phyloP scores from a whole-genome alignment of 176 grass and related monocot genomes.

The Calamus simplicifolius region DNA sequence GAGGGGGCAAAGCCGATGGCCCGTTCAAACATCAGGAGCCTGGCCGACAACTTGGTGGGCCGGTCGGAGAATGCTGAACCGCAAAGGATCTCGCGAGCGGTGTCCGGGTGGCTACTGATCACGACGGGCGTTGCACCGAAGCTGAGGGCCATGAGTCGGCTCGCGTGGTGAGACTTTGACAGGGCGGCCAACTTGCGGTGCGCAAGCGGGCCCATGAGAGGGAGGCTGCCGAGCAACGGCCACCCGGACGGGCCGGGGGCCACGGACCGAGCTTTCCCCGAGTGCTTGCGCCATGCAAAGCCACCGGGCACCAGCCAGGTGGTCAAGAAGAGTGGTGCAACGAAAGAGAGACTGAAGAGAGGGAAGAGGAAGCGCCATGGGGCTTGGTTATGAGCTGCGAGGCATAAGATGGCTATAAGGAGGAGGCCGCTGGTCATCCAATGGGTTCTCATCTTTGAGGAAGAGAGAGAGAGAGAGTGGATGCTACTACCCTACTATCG shows the following conservation, averaged over 20 bases:
- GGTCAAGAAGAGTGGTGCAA: background rate
- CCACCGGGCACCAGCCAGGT: constrained; percentile 10
- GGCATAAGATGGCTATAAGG: constrained; percentile 5
- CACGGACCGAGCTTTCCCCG: no score
- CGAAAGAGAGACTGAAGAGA: constrained; percentile 5
- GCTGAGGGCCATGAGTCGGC: constrained; percentile 29
- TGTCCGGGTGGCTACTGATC: constrained; percentile 31
- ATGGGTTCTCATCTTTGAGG: constrained; percentile 14
- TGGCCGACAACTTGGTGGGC: constrained; percentile 9
- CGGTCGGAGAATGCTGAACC: constrained; percentile 19
- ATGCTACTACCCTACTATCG: no score
- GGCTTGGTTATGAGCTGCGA: constrained; percentile 5
- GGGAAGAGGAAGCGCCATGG: constrained; percentile 5
- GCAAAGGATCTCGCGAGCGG: constrained; percentile 28
- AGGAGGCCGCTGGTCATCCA: constrained; percentile 3
- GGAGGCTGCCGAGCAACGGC: constrained; percentile 29
- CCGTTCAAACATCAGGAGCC: constrained; percentile 36
- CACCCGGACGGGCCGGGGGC: constrained; percentile 26
- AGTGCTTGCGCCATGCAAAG: constrained; percentile 4
- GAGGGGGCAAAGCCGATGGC: constrained; percentile 33
- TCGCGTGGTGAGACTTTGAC: constrained; percentile 1
- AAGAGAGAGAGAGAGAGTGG: background rate
- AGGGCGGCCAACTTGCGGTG: constrained; percentile 31
- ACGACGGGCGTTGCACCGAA: constrained; percentile 28
- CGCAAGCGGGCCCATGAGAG: constrained; percentile 2